phyloP scores from a whole-genome alignment of 331 rosid genomes.

The Quercus phellos region DNA sequence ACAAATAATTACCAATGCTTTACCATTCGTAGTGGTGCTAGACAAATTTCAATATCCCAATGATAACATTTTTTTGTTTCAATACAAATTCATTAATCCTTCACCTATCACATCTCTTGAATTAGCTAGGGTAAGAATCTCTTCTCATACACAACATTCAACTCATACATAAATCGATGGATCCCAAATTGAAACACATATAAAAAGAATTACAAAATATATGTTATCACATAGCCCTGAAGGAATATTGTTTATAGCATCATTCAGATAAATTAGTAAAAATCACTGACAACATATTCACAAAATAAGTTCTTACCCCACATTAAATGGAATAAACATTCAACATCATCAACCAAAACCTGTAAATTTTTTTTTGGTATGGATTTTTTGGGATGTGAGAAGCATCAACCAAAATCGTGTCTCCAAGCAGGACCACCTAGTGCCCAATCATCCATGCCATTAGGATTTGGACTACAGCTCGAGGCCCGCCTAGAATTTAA shows the following conservation, averaged over 20 bases:
- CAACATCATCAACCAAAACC: slow-evolving; percentile 16
- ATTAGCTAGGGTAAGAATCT: too few species aligned
- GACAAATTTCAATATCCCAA: too few species aligned
- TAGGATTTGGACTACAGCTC: slow-evolving; percentile 39
- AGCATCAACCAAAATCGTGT: slow-evolving; percentile 27
- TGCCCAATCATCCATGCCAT: slow-evolving; percentile 63
- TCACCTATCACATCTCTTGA: too few species aligned
- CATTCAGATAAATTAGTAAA: slow-evolving; percentile 15
- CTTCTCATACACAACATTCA: too few species aligned
- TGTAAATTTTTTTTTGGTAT: too few species aligned
- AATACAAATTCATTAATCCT: too few species aligned
- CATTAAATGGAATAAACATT: not conserved
- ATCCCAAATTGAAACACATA: too few species aligned
- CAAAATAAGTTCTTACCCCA: slow-evolving; percentile 26
- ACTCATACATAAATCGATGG: too few species aligned
- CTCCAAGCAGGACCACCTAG: slow-evolving; percentile 53
- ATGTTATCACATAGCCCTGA: not conserved
- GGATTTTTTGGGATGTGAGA: too few species aligned
- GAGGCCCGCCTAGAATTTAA: slow-evolving; percentile 35
- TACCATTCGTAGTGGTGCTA: too few species aligned
- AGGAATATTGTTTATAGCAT: slow-evolving; percentile 3
- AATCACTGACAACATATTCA: slow-evolving; percentile 21
- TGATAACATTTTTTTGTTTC: too few species aligned
- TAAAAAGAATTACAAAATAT: not conserved
- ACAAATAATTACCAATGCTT: too few species aligned